Evolutionary conservation across 805 yeast species (phyloP), one percentile per base, ranked within the genome.

Genomic region (Candida qinlingensis): DNA sequence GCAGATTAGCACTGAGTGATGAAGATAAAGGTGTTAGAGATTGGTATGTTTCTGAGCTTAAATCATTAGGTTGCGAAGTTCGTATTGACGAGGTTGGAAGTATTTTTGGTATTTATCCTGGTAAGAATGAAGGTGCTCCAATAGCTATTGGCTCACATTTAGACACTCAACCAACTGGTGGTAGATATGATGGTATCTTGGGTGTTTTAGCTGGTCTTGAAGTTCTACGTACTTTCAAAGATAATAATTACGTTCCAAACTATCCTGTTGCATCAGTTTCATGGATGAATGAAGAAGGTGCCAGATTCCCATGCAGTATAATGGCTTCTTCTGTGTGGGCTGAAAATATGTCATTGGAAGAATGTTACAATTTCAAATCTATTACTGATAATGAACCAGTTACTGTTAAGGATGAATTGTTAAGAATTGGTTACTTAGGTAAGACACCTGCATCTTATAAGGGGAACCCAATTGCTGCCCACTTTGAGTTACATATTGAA

Each of bases 281-380:
- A 58, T 84, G 91, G 91, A 80, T 82, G 63, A 84, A 84, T 58
- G 91, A 84, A 60, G 91, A 84, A 67, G 91, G 91, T 48, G 89
- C 90, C 0, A 66, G 91, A 44, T 84, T 83, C 58, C 87, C 89
- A n/a, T 70, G 77, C 65, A 73, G 83, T 40, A 73, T 81, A 62
- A 81, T 83, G 77, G 76, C 85, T 3, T 77, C 85, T 5, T 74
- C 82, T 11, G 87, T 82, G 2, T 84, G 86, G 86, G 79, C 87
- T 3, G 85, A 77, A 10, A 62, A 67, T 29, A 60, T 71, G 36
- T 55, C 70, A 1, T 65, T 73, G 47, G 76, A 82, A 46, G 73
- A 72, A 5, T 75, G 79, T 5, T 79, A 82, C 53, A 60, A 65
- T 4, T 65, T 81, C 56, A 63, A 74, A 54, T 81, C 84, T 5